These are phyloP conservation scores for Talaromyces thailandensis DNA, from an alignment of 495 filamentous ascomycete genomes.

Conservation along the genomic window DNA sequence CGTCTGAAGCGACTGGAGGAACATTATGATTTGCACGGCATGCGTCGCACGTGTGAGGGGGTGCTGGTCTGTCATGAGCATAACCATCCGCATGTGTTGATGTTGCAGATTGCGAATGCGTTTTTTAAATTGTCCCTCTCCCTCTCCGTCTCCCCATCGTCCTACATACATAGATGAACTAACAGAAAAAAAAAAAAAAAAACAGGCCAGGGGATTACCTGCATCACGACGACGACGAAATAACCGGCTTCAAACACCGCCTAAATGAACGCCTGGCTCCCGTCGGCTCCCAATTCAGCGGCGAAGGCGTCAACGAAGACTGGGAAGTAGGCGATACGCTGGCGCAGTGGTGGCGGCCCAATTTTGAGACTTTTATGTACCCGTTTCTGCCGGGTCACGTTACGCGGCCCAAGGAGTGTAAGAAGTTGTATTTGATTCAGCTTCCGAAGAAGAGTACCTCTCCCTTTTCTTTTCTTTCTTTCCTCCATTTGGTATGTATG, in stretches of 20 bases:
- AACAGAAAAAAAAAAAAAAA: too few relatives aligned
- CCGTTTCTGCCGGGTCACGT: conserved; percentile 93
- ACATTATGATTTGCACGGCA: conserved; percentile 85
- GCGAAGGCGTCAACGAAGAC: conserved; percentile 76
- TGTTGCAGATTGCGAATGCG: conserved; percentile 98
- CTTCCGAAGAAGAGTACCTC: conserved; percentile 76
- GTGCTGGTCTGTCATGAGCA: conserved; percentile 97
- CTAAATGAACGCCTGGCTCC: conserved; percentile 90
- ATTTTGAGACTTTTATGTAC: conserved; percentile 99
- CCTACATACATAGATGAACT: background rate
- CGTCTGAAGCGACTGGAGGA: conserved; percentile 89
- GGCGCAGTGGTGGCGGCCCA: conserved; percentile 97
- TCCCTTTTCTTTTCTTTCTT: background rate
- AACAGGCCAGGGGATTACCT: conserved; percentile 86
- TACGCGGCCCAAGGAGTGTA: conserved; percentile 95
- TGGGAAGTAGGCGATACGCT: conserved; percentile 93
- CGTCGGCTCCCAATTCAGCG: conserved; percentile 76
- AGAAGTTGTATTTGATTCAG: conserved; percentile 97
- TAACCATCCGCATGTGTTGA: conserved; percentile 95
- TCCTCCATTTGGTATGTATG: conserved; percentile 7
- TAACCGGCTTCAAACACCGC: conserved; percentile 85
- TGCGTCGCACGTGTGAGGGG: conserved; percentile 94
- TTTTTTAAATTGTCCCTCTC: conserved; percentile 79
- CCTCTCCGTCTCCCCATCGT: background rate
- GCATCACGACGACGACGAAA: conserved; percentile 78